Percentiles rank a stretch among this genome's conserved stretches.
These are phyloP conservation scores for Smallanthus sonchifolius DNA, from an alignment of 129 eudicot species.

Conservation along the genomic window DNA sequence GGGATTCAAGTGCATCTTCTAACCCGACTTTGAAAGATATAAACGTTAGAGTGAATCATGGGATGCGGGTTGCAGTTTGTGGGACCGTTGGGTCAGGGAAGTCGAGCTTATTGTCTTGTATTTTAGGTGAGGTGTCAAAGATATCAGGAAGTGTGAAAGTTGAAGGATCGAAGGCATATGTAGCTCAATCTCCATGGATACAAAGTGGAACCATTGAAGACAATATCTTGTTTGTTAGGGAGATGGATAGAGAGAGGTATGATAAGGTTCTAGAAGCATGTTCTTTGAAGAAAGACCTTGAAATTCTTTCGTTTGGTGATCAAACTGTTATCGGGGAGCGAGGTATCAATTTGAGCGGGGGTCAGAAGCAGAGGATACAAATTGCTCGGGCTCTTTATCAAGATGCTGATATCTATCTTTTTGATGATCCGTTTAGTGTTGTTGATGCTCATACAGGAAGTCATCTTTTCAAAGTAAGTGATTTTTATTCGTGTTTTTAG, in stretches of 20 bases:
- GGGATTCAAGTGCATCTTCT: slow-evolving; percentile 22
- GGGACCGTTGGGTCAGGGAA: slow-evolving; percentile 48
- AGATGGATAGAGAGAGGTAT: slow-evolving; percentile 31
- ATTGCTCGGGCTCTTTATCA: slow-evolving; percentile 51
- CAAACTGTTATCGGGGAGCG: slow-evolving; percentile 39
- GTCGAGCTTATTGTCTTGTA: slow-evolving; percentile 33
- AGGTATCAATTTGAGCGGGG: slow-evolving; percentile 44
- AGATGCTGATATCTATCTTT: slow-evolving; percentile 40
- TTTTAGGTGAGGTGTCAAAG: slow-evolving; percentile 33
- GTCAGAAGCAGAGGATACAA: slow-evolving; percentile 49
- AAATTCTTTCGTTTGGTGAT: slow-evolving; percentile 40
- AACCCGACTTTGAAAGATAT: slow-evolving; percentile 27
- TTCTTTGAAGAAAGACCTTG: slow-evolving; percentile 44
- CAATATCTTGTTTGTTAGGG: slow-evolving; percentile 43
- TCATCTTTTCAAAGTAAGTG: slow-evolving; percentile 39
- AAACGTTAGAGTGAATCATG: slow-evolving; percentile 18
- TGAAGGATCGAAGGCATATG: slow-evolving; percentile 41
- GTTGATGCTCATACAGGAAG: slow-evolving; percentile 59
- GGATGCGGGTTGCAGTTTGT: slow-evolving; percentile 38
- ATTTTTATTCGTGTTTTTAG: too few relatives aligned
- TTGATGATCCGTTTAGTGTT: slow-evolving; percentile 53
- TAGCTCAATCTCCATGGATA: slow-evolving; percentile 52
- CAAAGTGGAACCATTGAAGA: slow-evolving; percentile 42
- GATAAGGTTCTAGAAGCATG: slow-evolving; percentile 34
- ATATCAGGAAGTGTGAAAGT: slow-evolving; percentile 33